Conservation (phyloP, 2,329 filamentous ascomycete genomes). For the Drechslera avenae region DNA sequence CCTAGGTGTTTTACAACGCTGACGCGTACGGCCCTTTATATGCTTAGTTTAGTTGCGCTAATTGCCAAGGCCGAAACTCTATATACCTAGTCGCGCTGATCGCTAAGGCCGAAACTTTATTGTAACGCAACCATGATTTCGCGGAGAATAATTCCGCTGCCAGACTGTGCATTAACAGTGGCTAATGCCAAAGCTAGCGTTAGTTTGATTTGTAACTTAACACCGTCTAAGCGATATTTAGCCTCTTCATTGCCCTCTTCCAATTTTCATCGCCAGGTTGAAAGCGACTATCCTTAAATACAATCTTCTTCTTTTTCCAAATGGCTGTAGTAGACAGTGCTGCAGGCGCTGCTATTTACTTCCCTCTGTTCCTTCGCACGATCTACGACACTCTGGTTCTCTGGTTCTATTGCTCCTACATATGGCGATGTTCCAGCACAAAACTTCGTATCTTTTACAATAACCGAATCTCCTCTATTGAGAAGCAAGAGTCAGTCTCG, state of each 20-base stretch:
- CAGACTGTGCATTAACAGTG: neutral
- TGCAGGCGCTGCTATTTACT: neutral
- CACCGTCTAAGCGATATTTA: neutral
- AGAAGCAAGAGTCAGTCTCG: neutral
- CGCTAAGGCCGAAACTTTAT: too few species aligned
- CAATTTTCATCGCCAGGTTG: neutral
- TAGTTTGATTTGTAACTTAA: neutral
- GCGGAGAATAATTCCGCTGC: neutral
- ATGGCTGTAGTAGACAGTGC: neutral
- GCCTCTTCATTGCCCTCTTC: neutral
- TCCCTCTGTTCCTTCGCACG: neutral
- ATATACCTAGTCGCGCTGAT: too few species aligned
- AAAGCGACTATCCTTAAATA: neutral
- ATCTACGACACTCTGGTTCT: neutral
- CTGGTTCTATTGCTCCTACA: neutral
- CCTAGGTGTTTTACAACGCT: too few species aligned
- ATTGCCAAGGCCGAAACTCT: too few species aligned
- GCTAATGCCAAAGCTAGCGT: neutral
- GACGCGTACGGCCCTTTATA: too few species aligned
- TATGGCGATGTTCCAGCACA: neutral
- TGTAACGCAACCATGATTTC: too few species aligned
- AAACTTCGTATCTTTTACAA: neutral
- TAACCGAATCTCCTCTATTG: neutral
- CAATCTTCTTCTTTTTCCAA: neutral
- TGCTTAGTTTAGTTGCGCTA: too few species aligned